A percentile compares a stretch with the other conserved stretches of the same genome.
phyloP scores from a whole-genome alignment of 1,139 yeast species.

The Entelexis paramagnoliae region DNA sequence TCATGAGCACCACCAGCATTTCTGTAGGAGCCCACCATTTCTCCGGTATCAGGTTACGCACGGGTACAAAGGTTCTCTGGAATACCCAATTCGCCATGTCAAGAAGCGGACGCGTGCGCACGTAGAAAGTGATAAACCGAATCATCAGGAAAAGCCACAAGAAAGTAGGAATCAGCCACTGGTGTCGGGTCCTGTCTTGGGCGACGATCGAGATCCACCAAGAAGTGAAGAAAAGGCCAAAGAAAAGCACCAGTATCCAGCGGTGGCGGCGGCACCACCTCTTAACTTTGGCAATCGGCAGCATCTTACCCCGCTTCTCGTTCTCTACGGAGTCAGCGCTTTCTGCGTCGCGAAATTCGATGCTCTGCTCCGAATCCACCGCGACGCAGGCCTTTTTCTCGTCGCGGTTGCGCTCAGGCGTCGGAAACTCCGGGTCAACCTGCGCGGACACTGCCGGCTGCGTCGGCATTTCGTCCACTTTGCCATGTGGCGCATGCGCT shows the following conservation, averaged over 20 bases:
- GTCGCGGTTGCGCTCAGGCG: neutral
- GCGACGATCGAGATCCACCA: slow-evolving; percentile 57
- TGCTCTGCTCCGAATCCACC: slow-evolving; percentile 5
- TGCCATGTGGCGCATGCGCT: neutral
- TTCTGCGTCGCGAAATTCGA: slow-evolving; percentile 18
- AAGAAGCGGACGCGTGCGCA: slow-evolving; percentile 35
- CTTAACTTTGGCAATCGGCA: slow-evolving; percentile 13
- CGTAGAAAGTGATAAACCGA: slow-evolving; percentile 47
- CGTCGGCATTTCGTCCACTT: neutral
- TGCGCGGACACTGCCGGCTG: neutral
- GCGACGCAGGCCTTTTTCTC: slow-evolving; percentile 1
- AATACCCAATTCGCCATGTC: slow-evolving; percentile 34
- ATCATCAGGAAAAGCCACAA: slow-evolving; percentile 47
- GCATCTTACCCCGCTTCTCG: slow-evolving; percentile 8
- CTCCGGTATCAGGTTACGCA: slow-evolving; percentile 37
- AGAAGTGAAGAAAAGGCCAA: slow-evolving; percentile 44
- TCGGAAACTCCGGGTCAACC: neutral
- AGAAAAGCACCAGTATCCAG: slow-evolving; percentile 28
- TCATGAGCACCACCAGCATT: slow-evolving; percentile 40
- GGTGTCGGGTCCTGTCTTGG: slow-evolving; percentile 43
- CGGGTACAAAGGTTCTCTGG: slow-evolving; percentile 36
- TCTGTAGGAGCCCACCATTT: slow-evolving; percentile 41
- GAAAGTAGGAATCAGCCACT: slow-evolving; percentile 57
- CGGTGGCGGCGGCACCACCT: slow-evolving; percentile 20
- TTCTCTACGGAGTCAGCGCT: slow-evolving; percentile 13